Evolutionary conservation across 306 rosid species (phyloP).

Genomic region (Castanea mollissima): DNA sequence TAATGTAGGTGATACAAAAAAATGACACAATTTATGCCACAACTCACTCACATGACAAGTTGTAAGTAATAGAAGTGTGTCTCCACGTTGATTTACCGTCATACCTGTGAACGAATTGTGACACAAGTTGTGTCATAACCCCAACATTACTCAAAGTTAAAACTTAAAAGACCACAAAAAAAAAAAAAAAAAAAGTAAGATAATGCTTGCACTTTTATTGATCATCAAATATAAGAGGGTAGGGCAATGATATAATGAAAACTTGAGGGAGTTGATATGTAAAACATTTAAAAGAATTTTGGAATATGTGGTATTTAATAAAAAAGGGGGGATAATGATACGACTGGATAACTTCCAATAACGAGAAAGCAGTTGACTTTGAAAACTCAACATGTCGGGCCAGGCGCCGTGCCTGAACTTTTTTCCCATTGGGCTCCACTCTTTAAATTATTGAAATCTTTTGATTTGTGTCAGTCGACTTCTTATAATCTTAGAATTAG

Average conservation of each 20-base stretch:
- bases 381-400: not conserved
- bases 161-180: too few species aligned
- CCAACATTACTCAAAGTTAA: too few species aligned
- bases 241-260: too few species aligned
- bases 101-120: accelerated
- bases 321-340: too few species aligned
- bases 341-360: not conserved
- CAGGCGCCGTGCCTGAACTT: not conserved
- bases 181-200: too few species aligned
- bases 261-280: too few species aligned
- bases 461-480: too few species aligned
- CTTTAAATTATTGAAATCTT: not conserved
- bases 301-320: not conserved
- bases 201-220: too few species aligned
- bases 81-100: accelerated
- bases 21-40: too few species aligned
- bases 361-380: conserved; percentile 29
- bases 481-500: not conserved
- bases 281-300: too few species aligned
- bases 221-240: too few species aligned
- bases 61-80: accelerated
- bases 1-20: accelerated
- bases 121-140: accelerated
- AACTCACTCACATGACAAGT: accelerated
- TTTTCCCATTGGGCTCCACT: conserved; percentile 13